A percentile compares a stretch with the other conserved stretches of the same genome.
Evolutionary conservation across 1,139 yeast genomes (phyloP).

Genomic region (Debaryomycetaceae sp.): DNA sequence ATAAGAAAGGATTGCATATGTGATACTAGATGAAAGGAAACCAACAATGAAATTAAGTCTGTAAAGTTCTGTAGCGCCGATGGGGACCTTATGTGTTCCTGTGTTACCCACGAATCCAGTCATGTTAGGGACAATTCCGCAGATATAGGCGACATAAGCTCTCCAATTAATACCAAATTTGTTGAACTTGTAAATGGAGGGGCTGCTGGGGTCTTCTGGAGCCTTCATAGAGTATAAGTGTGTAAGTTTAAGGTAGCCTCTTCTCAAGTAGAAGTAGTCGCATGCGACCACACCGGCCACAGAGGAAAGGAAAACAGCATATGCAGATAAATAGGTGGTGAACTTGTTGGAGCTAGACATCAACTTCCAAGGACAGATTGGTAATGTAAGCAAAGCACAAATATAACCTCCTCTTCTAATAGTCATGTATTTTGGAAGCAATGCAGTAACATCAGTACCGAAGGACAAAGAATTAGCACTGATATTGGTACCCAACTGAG

Average conservation of each 20-base stretch:
- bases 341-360: constrained; percentile 70
- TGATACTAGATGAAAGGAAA: constrained; percentile 51
- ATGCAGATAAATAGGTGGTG: constrained; percentile 81
- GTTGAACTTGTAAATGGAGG: constrained; percentile 57
- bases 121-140: constrained; percentile 78
- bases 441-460: constrained; percentile 87
- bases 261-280: constrained; percentile 74
- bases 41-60: constrained; percentile 75
- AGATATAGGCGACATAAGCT: constrained; percentile 65
- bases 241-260: constrained; percentile 63
- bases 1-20: constrained; percentile 49
- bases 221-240: constrained; percentile 54
- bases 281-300: constrained; percentile 80
- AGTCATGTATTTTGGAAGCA: constrained; percentile 73
- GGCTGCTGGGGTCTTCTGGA: constrained; percentile 26
- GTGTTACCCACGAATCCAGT: constrained; percentile 87
- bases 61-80: constrained; percentile 74
- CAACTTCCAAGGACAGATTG: constrained; percentile 88
- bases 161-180: constrained; percentile 76
- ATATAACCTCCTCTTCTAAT: constrained; percentile 79
- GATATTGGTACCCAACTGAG: constrained; percentile 89
- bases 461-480: constrained; percentile 87
- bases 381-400: constrained; percentile 74
- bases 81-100: constrained; percentile 62
- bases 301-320: constrained; percentile 80